These are phyloP conservation scores for Acephala macrosclerotiorum DNA, from an alignment of 2,329 filamentous ascomycete species.

Conservation along the genomic window DNA sequence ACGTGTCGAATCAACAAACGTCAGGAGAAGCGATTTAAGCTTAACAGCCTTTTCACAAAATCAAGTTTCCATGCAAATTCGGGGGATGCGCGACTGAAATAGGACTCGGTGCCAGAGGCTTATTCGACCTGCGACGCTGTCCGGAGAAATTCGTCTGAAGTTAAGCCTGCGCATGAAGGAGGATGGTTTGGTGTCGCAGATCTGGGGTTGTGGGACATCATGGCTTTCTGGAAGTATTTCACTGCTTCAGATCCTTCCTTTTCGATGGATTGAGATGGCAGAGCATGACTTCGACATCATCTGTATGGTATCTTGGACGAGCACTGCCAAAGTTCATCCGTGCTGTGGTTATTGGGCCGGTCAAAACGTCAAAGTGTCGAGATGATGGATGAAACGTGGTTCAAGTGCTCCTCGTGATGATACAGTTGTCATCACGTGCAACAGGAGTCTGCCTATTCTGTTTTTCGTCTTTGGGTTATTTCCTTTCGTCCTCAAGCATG, in stretches of 20 bases:
- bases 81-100: conserved; percentile 2
- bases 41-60: conserved; percentile 1
- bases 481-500: not conserved
- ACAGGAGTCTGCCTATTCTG: too few species aligned
- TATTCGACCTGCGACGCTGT: conserved; percentile 5
- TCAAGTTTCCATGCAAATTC: not conserved
- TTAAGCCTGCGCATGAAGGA: conserved; percentile 10
- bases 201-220: conserved; percentile 7
- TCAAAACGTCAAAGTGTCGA: not conserved
- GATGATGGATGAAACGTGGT: conserved; percentile 5
- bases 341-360: not conserved
- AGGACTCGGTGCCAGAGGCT: conserved; percentile 1
- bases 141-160: not conserved
- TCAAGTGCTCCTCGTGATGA: not conserved
- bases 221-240: not conserved
- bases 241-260: conserved; percentile 16
- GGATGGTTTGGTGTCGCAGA: conserved; percentile 14
- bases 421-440: conserved; percentile 9
- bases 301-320: conserved; percentile 1
- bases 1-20: conserved; percentile 6
- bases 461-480: not conserved
- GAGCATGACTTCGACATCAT: conserved; percentile 8
- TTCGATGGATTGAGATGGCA: conserved; percentile 2
- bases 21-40: conserved; percentile 2
- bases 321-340: conserved; percentile 8